These are phyloP conservation scores for Aspergillus funiculosus DNA, from an alignment of 495 filamentous ascomycete genomes.

Conservation along the genomic window DNA sequence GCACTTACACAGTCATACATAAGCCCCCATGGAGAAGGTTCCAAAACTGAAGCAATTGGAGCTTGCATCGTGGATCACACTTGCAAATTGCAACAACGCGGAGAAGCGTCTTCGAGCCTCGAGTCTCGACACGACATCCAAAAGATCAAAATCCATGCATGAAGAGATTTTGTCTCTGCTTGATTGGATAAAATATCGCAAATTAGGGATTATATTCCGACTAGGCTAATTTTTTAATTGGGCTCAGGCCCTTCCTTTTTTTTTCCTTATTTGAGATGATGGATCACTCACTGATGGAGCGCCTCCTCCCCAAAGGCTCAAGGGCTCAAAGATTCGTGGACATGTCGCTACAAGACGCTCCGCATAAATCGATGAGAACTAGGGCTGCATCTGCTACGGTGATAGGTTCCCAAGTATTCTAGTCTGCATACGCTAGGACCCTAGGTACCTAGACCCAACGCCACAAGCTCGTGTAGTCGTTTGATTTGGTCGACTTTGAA, in stretches of 20 bases:
- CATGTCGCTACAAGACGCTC: conserved; percentile 10
- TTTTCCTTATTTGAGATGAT: too few relatives aligned
- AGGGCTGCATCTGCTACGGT: not conserved
- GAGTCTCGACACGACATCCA: too few relatives aligned
- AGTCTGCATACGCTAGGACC: conserved; percentile 17
- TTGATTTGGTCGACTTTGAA: conserved; percentile 13
- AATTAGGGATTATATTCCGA: conserved; percentile 1
- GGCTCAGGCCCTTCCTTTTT: not conserved
- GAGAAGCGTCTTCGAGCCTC: too few relatives aligned
- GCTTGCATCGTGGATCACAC: too few relatives aligned
- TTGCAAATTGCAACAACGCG: too few relatives aligned
- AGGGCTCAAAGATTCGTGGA: conserved; percentile 3
- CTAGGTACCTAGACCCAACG: conserved; percentile 2
- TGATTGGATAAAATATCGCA: not conserved
- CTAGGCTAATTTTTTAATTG: not conserved
- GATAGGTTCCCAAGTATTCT: conserved; percentile 19
- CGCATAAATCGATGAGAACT: not conserved
- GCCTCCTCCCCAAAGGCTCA: too few relatives aligned
- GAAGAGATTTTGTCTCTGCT: too few relatives aligned
- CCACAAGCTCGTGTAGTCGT: conserved; percentile 15
- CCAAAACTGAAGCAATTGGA: not conserved
- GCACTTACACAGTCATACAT: not conserved
- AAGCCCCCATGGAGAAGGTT: conserved; percentile 1
- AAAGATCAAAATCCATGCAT: too few relatives aligned
- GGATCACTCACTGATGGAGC: too few relatives aligned